Percentiles rank a stretch among this genome's conserved stretches.
Conservation (phyloP, 2,329 filamentous ascomycete genomes). For the Emergomyces orientalis region DNA sequence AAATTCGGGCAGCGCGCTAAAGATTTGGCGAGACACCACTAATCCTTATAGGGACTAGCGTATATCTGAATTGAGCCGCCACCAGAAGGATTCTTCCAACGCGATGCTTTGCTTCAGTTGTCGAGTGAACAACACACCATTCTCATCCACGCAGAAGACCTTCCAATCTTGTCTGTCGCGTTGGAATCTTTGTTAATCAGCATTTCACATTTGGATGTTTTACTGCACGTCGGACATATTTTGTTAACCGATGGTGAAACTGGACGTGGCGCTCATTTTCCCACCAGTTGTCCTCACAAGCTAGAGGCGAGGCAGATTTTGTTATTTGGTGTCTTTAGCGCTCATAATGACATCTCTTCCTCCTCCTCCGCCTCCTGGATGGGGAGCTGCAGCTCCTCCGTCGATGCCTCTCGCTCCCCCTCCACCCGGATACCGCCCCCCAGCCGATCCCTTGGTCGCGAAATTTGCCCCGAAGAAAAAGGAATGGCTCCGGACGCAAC, state of each 20-base stretch:
- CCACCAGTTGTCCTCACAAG: constrained; percentile 1
- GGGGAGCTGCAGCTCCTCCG: constrained; percentile 45
- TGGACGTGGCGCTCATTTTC: constrained; percentile 8
- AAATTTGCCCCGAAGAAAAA: constrained; percentile 99
- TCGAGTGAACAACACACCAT: neutral
- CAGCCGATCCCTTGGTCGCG: constrained; percentile 70
- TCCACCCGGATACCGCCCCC: constrained; percentile 74
- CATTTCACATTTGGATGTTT: neutral
- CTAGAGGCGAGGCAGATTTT: constrained; percentile 2
- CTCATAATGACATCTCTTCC: constrained; percentile 50
- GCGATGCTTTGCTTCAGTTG: constrained; percentile 9
- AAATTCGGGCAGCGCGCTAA: constrained; percentile 31
- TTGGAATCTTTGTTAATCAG: neutral
- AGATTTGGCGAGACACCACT: constrained; percentile 31
- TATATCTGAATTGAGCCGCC: constrained; percentile 23
- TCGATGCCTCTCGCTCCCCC: constrained; percentile 57
- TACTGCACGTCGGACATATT: neutral
- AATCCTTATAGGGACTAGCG: constrained; percentile 22
- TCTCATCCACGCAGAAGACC: neutral
- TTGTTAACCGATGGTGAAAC: constrained; percentile 9
- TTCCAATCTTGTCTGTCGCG: neutral
- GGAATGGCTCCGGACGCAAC: constrained; percentile 88
- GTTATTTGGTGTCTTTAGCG: neutral
- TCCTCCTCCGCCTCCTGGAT: constrained; percentile 60
- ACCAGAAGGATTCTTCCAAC: constrained; percentile 22